phyloP scores from a whole-genome alignment of 192 early-diverging fungal species.

The Backusella macrospora region DNA sequence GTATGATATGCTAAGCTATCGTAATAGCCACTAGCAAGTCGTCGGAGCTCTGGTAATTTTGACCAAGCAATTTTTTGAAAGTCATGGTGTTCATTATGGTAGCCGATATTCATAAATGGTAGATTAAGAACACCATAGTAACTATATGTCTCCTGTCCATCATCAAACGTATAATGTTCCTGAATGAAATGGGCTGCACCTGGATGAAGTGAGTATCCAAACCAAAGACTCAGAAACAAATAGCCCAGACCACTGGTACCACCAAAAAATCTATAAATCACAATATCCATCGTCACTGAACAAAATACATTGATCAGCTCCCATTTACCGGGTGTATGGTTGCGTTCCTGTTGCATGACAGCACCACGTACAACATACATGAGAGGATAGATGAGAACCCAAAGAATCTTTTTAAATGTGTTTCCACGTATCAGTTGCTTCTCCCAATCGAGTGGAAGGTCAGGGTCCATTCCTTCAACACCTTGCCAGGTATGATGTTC shows the following conservation, averaged over 20 bases:
- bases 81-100: constrained; percentile 99
- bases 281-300: constrained; percentile 59
- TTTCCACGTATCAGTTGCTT: constrained; percentile 73
- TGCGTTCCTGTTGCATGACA: constrained; percentile 50
- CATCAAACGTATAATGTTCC: constrained; percentile 95
- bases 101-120: constrained; percentile 92
- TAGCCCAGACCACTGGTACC: constrained; percentile 68
- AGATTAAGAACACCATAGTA: constrained; percentile 92
- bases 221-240: constrained; percentile 67
- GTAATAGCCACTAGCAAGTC: constrained; percentile 89
- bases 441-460: constrained; percentile 90
- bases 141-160: constrained; percentile 94
- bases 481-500: constrained; percentile 98
- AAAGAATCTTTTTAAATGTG: constrained; percentile 67
- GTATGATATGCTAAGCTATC: constrained; percentile 81
- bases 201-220: constrained; percentile 91
- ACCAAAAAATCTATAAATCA: constrained; percentile 53
- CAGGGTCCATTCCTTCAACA: constrained; percentile 91
- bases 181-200: constrained; percentile 95
- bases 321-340: constrained; percentile 72
- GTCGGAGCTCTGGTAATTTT: constrained; percentile 75
- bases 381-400: constrained; percentile 82
- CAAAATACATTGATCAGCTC: constrained; percentile 77
- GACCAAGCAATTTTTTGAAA: constrained; percentile 91
- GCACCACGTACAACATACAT: constrained; percentile 85